These are phyloP conservation scores for Fusarium sacchari DNA, from an alignment of 2,329 filamentous ascomycete genomes.

Conservation along the genomic window DNA sequence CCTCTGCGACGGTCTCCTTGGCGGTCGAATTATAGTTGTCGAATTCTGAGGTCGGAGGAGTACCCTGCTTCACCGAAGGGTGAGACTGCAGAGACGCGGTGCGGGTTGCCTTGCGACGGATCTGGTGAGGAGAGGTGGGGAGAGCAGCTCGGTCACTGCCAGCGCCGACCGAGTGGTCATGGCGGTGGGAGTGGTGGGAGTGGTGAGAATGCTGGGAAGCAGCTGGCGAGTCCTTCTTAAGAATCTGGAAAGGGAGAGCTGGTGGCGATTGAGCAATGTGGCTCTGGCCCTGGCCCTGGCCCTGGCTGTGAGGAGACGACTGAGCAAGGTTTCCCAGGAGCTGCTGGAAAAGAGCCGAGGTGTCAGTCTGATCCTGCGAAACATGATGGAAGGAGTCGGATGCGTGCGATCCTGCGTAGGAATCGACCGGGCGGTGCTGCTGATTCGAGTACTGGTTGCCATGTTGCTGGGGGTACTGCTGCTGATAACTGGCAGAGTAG, in stretches of 20 bases:
- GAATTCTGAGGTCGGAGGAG: slow-evolving; percentile 47
- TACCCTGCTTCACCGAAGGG: slow-evolving; percentile 42
- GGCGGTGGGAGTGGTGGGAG: slow-evolving; percentile 48
- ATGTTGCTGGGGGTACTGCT: slow-evolving; percentile 39
- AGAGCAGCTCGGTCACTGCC: slow-evolving; percentile 56
- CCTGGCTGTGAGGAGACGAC: slow-evolving; percentile 55
- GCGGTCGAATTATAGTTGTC: slow-evolving; percentile 53
- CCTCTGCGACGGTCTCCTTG: slow-evolving; percentile 76
- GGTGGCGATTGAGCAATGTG: slow-evolving; percentile 39
- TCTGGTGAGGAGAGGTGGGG: slow-evolving; percentile 56
- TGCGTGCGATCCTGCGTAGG: slow-evolving; percentile 40
- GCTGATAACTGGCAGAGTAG: slow-evolving; percentile 46
- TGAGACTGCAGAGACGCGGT: slow-evolving; percentile 48
- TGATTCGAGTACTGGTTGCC: slow-evolving; percentile 34
- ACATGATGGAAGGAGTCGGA: slow-evolving; percentile 42
- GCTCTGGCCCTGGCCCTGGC: slow-evolving; percentile 53
- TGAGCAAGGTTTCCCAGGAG: slow-evolving; percentile 51
- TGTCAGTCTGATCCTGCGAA: slow-evolving; percentile 52
- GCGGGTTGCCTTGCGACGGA: slow-evolving; percentile 51
- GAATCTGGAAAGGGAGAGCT: slow-evolving; percentile 56
- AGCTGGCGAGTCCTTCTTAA: slow-evolving; percentile 61
- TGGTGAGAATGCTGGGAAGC: slow-evolving; percentile 52
- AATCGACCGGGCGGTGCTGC: slow-evolving; percentile 43
- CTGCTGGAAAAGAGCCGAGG: slow-evolving; percentile 52
- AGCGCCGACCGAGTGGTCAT: slow-evolving; percentile 51